Percentiles rank a stretch among this genome's conserved stretches.
These are phyloP conservation scores for Emmonsiellopsis sp. DNA, from an alignment of 2,329 filamentous ascomycete species.

Conservation along the genomic window DNA sequence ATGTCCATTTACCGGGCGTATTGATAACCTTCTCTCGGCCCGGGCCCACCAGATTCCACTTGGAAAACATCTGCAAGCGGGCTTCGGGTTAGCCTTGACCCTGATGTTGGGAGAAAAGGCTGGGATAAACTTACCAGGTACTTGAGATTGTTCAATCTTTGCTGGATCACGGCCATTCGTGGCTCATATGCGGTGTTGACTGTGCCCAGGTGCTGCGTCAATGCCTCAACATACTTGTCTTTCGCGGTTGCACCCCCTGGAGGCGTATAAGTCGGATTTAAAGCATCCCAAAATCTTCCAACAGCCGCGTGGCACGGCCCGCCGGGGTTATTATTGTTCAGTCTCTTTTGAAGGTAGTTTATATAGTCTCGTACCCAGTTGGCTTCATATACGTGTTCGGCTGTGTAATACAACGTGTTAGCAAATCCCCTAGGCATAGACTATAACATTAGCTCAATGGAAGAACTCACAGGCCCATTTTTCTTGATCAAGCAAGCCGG, in stretches of 20 bases:
- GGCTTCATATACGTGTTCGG: constrained; percentile 6
- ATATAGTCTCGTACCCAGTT: constrained; percentile 5
- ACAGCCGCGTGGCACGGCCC: not conserved
- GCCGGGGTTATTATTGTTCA: not conserved
- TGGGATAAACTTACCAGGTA: not conserved
- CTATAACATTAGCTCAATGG: not conserved
- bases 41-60: not conserved
- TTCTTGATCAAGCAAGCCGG: not conserved
- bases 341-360: constrained; percentile 2
- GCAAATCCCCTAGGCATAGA: not conserved
- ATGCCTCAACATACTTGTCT: not conserved
- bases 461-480: constrained; percentile 1
- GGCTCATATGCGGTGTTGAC: not conserved
- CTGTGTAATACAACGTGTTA: not conserved
- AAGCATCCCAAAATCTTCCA: not conserved
- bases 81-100: not conserved
- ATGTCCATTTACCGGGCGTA: not conserved
- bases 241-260: not conserved
- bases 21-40: not conserved
- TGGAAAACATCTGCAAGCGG: constrained; percentile 4
- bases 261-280: not conserved
- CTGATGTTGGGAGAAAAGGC: not conserved
- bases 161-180: constrained; percentile 2
- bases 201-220: constrained; percentile 5
- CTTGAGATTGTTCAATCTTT: constrained; percentile 2